Evolutionary conservation across 139 green algal genomes (phyloP), one percentile per base, ranked within the genome.

Genomic region (Chlamydomonas sphaeroides): DNA sequence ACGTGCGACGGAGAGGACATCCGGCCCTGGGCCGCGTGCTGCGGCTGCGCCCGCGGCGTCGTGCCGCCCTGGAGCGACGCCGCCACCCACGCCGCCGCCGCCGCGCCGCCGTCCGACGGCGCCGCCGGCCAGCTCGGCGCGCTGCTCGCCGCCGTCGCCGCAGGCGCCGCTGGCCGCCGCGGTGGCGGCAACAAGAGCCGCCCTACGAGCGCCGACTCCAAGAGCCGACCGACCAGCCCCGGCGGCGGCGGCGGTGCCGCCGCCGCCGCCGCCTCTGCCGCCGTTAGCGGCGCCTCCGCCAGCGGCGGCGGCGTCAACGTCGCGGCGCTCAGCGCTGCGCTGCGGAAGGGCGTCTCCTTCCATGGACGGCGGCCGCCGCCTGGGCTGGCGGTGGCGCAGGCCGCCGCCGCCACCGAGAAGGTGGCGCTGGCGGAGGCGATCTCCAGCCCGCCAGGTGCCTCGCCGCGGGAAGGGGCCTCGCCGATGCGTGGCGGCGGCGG

Each of bases 41-140:
- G 61, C 36, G 79, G 79, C 56, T 61, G 39, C 57, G 30, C 25
- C 33, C 51, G 51, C 2, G 38, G 32, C 25, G 65, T 57, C 32
- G 59, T 81, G 3, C 74, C 74, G 41, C 74, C 74, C 61, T 81
- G 74, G 74, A 39, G 35, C 33, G 74, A 81, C 18, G 30, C 74
- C 4, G 61, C 41, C n/a, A 71, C 62, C 15, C 74, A 81, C 7
- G 41, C 41, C 25, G 74, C 74, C 17, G 74, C 41, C n/a, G 35
- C 33, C 4, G 61, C 72, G 39, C 72, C 72, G 36, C 72, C 72
- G 30, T 21, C 57, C 23, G 72, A 80, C 11, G 33, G 23, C 17
- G 32, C 59, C n/a, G 56, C 18, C 25, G 56, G 56, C 23, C 59
- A 30, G 59, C n/a, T 38, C 30, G 59, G 5, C 26, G 59, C 59